Percentiles rank a stretch among this genome's conserved stretches.
phyloP scores from a whole-genome alignment of 2,329 filamentous ascomycete species.

The Neobulgaria alba region DNA sequence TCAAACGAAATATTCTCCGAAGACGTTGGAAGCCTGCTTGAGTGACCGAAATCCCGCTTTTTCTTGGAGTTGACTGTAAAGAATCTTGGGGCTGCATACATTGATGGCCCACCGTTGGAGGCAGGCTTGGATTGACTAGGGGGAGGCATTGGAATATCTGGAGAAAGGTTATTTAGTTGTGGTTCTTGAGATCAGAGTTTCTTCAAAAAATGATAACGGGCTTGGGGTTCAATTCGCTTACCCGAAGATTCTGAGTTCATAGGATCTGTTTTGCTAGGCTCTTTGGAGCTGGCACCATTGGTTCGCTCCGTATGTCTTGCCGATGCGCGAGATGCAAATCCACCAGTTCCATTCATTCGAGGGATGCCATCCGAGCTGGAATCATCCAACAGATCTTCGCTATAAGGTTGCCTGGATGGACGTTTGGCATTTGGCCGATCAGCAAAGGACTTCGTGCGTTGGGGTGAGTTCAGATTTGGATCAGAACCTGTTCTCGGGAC shows the following conservation, averaged over 20 bases:
- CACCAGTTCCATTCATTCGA: slow-evolving; percentile 7
- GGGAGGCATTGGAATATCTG: slow-evolving; percentile 18
- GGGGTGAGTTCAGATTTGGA: slow-evolving; percentile 19
- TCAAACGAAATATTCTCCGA: slow-evolving; percentile 6
- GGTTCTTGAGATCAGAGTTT: slow-evolving; percentile 13
- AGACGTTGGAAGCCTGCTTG: slow-evolving; percentile 13
- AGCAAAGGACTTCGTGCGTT: slow-evolving; percentile 12
- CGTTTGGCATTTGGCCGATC: not conserved
- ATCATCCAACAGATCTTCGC: not conserved
- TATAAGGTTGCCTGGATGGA: not conserved
- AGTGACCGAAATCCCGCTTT: not conserved
- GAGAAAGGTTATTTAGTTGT: slow-evolving; percentile 13
- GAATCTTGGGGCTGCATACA: slow-evolving; percentile 20
- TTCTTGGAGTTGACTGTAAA: slow-evolving; percentile 1
- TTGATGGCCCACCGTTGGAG: slow-evolving; percentile 18
- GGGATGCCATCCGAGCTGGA: slow-evolving; percentile 13
- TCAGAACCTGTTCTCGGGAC: slow-evolving; percentile 24
- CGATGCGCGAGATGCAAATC: slow-evolving; percentile 1
- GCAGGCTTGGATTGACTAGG: slow-evolving; percentile 9
- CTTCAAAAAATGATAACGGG: slow-evolving; percentile 14
- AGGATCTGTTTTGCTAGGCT: slow-evolving; percentile 1
- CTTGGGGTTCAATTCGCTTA: slow-evolving; percentile 15
- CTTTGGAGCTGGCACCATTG: slow-evolving; percentile 9
- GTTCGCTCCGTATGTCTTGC: slow-evolving; percentile 3
- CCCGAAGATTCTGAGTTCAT: slow-evolving; percentile 9